Evolutionary conservation across 768 basidiomycete genomes (phyloP), one percentile per base, ranked within the genome.

Genomic region (Trametes punicea): DNA sequence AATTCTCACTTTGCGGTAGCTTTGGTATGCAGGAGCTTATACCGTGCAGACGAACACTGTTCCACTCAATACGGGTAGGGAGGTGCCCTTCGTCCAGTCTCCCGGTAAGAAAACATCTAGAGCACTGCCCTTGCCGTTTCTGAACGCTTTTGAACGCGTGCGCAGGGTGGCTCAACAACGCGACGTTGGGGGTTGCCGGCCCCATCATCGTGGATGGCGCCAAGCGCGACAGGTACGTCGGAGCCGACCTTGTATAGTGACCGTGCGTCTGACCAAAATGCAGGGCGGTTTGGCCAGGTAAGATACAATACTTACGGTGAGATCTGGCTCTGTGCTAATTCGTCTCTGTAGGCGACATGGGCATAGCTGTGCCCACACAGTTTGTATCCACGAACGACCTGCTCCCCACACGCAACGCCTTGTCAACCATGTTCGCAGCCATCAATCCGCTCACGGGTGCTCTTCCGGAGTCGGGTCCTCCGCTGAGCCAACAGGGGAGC

Each of bases 361-460:
- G 82, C 11, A 81, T 84, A 30, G 82, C 81, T 0, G 81, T 82
- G 7, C 81, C 82, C 0, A 76, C 81, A 1, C 77, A 81, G 62
- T 83, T 84, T 57, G 82, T 84, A 0, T 83, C 81, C 0, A 84
- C 82, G 0, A 80, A 80, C 59, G 82, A 83, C 58, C 74, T 84
- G 3, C 55, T 81, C 2, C 78, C 81, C 0, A 81, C 81, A 0
- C 71, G 75, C 16, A 83, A 83, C 57, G 81, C 82, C 0, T 72
- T 84, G 3, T 74, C 78, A 1, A 83, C 81, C 1, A 81, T 82
- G 81, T 82, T 82, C 60, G 71, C 79, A 2, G 73, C 73, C 2
- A 77, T 81, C 54, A 74, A 82, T 51, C 76, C 81, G 0, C 62
- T 26, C 15, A 83, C 81, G 0, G 82, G 83, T 6, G 81, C 81